Conservation (phyloP, 2,329 filamentous ascomycete species). For the Zelopaecilomyces penicillatus region DNA sequence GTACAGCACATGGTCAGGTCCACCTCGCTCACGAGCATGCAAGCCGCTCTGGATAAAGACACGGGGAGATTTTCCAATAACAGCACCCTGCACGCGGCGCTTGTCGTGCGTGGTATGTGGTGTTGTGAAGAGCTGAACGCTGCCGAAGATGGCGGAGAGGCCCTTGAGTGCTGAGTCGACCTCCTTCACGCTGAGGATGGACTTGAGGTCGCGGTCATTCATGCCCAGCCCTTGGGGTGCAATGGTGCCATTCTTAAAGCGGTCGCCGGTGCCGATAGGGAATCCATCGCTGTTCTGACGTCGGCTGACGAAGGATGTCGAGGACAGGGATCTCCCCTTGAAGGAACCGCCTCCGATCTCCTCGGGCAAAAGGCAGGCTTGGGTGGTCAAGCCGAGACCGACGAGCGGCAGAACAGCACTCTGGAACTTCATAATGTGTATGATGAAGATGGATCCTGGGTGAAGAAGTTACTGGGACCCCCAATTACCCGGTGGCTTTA, state of each 20-base stretch:
- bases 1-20: constrained; percentile 47
- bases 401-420: constrained; percentile 8
- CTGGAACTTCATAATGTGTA: constrained; percentile 20
- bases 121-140: constrained; percentile 31
- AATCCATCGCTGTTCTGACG: constrained; percentile 11
- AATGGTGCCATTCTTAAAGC: constrained; percentile 31
- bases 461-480: too few relatives aligned
- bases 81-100: constrained; percentile 29
- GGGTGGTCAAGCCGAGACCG: constrained; percentile 14
- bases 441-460: too few relatives aligned
- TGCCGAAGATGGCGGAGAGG: constrained; percentile 30
- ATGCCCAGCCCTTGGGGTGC: constrained; percentile 23
- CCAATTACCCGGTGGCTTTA: too few relatives aligned
- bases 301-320: constrained; percentile 1
- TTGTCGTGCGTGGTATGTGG: constrained; percentile 37
- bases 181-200: constrained; percentile 37
- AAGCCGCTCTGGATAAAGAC: constrained; percentile 46
- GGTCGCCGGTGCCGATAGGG: constrained; percentile 34
- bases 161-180: constrained; percentile 35
- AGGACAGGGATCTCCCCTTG: neutral
- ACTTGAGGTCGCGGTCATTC: constrained; percentile 28
- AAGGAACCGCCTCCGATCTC: constrained; percentile 14
- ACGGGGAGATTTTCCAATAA: constrained; percentile 38
- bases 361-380: constrained; percentile 30
- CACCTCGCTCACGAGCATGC: constrained; percentile 51